Conservation (phyloP, 139 green algal species). For the Dunaliella primolecta region DNA sequence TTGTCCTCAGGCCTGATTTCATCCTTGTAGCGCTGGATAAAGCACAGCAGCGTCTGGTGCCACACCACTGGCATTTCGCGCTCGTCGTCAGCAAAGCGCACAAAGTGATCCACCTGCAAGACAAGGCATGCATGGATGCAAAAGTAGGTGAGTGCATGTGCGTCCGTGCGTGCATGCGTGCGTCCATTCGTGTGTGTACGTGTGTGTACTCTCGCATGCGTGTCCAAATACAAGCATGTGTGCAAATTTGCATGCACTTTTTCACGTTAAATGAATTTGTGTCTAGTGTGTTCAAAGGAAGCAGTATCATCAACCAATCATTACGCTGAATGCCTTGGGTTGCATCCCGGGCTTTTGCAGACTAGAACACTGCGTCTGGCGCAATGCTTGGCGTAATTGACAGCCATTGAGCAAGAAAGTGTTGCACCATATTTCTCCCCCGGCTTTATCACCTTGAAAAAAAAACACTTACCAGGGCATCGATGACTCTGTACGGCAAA, state of each 20-base stretch:
- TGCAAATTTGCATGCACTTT: not conserved
- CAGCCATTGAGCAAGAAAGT: no score
- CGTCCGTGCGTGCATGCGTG: not conserved
- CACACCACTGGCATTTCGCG: slow-evolving; percentile 95
- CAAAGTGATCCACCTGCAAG: slow-evolving; percentile 78
- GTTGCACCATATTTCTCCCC: no score
- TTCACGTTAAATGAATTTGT: no score
- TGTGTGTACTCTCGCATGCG: not conserved
- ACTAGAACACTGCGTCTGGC: no score
- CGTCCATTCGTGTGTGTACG: not conserved
- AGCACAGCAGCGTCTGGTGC: slow-evolving; percentile 93
- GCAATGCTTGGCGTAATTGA: no score
- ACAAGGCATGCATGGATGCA: no score
- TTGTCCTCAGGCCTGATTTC: slow-evolving; percentile 85
- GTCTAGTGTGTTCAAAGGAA: not conserved
- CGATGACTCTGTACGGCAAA: slow-evolving; percentile 82
- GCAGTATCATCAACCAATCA: not conserved
- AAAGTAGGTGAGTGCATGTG: not conserved
- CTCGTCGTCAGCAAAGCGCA: slow-evolving; percentile 69
- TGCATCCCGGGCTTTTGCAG: not conserved
- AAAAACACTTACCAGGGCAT: slow-evolving; percentile 43
- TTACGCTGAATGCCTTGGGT: no score
- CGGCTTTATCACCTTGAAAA: no score
- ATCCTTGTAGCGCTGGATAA: slow-evolving; percentile 87
- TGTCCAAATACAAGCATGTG: not conserved